Evolutionary conservation across 2,329 filamentous ascomycete genomes (phyloP).

Genomic region (Pestalotiopsis sp.): DNA sequence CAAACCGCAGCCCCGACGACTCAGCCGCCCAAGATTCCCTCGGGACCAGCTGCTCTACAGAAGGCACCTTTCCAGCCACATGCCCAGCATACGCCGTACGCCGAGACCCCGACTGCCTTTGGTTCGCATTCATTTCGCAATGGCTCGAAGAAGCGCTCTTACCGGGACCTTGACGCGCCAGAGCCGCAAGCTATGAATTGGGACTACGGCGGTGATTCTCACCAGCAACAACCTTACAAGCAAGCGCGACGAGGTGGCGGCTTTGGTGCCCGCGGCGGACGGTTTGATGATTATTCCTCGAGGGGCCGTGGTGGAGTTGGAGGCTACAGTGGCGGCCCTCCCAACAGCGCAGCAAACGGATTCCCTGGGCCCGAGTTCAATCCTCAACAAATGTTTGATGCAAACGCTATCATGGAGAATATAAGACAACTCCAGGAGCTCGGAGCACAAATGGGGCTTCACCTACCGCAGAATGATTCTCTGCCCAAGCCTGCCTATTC

Average conservation of each 20-base stretch:
- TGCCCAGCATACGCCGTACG: conserved; percentile 15
- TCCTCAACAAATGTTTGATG: conserved; percentile 41
- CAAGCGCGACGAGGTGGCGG: conserved; percentile 58
- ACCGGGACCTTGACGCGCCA: conserved; percentile 53
- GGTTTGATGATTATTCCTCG: conserved; percentile 33
- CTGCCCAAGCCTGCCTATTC: conserved; percentile 35
- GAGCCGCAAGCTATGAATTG: conserved; percentile 32
- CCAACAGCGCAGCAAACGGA: neutral
- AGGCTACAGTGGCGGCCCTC: neutral
- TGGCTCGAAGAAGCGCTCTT: conserved; percentile 55
- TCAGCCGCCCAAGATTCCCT: conserved; percentile 9
- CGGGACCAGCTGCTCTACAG: conserved; percentile 11
- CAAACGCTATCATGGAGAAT: conserved; percentile 62
- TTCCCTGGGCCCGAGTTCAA: conserved; percentile 18
- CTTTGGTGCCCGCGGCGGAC: conserved; percentile 35
- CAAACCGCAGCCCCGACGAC: conserved; percentile 10
- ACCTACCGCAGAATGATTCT: conserved; percentile 43
- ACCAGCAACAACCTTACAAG: conserved; percentile 49
- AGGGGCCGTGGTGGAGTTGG: conserved; percentile 26
- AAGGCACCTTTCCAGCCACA: neutral
- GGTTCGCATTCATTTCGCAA: conserved; percentile 17
- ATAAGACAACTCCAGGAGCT: conserved; percentile 65
- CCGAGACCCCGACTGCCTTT: conserved; percentile 14
- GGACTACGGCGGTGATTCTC: conserved; percentile 24
- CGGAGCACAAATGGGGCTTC: conserved; percentile 50